These are phyloP conservation scores for Wickerhamiella bombiphila DNA, from an alignment of 805 yeast genomes.

Conservation along the genomic window DNA sequence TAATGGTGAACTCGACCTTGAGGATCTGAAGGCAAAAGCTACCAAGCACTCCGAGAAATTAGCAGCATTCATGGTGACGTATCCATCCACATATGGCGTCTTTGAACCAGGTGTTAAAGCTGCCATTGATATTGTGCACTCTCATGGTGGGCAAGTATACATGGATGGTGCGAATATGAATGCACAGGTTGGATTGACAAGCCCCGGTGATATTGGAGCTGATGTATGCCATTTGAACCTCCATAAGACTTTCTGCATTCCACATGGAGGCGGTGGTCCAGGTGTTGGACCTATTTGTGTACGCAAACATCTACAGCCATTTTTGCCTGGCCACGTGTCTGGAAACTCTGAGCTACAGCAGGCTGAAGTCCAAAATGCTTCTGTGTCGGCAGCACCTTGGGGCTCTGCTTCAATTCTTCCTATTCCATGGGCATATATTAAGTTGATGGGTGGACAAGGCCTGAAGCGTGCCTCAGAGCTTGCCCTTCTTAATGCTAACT, in stretches of 20 bases:
- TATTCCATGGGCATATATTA: conserved; percentile 87
- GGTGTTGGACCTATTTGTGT: conserved; percentile 99
- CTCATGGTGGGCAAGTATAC: conserved; percentile 87
- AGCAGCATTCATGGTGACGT: conserved; percentile 92
- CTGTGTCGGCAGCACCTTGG: conserved; percentile 88
- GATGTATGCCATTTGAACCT: conserved; percentile 95
- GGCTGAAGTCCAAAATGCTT: conserved; percentile 31
- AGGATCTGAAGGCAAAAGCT: conserved; percentile 61
- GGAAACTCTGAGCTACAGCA: conserved; percentile 27
- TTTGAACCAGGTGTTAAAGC: conserved; percentile 81
- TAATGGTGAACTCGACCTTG: conserved; percentile 76
- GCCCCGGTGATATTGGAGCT: conserved; percentile 96
- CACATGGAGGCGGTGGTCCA: conserved; percentile 99
- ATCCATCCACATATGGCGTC: conserved; percentile 93
- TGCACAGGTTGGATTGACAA: conserved; percentile 94
- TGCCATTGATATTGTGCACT: conserved; percentile 77
- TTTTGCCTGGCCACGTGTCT: conserved; percentile 64
- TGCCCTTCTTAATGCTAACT: conserved; percentile 91
- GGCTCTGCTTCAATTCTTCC: conserved; percentile 92
- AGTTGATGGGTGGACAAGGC: conserved; percentile 77
- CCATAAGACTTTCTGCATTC: conserved; percentile 94
- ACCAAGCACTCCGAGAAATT: conserved; percentile 49
- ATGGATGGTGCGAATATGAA: conserved; percentile 99
- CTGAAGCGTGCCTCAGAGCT: conserved; percentile 75
- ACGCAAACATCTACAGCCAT: conserved; percentile 59